Evolutionary conservation across 441 rosid genomes (phyloP).

Genomic region (Croton laevigatus): DNA sequence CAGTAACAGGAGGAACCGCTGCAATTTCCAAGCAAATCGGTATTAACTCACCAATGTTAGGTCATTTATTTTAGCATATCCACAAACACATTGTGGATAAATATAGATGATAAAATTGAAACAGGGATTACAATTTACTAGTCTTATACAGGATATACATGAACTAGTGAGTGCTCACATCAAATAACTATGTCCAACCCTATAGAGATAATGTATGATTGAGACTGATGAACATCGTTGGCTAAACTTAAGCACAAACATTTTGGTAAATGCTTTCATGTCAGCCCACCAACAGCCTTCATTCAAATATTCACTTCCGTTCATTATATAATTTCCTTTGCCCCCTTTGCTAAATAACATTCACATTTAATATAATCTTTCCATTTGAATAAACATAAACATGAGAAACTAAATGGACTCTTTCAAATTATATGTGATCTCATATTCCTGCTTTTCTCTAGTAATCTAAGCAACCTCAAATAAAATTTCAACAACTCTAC

Average conservation of each 20-base stretch:
- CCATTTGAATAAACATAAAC: neutral
- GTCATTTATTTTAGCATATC: neutral
- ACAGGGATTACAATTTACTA: neutral
- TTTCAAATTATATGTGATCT: neutral
- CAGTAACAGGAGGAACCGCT: slow-evolving; percentile 52
- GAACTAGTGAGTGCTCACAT: neutral
- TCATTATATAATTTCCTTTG: too few relatives aligned
- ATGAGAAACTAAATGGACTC: too few relatives aligned
- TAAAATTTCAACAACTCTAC: neutral
- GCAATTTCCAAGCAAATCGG: slow-evolving; percentile 27
- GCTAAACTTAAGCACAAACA: neutral
- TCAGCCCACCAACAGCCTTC: neutral
- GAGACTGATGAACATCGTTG: neutral
- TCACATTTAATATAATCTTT: neutral
- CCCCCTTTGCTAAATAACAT: neutral
- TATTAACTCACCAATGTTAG: neutral
- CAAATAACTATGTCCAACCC: neutral
- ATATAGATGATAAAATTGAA: neutral
- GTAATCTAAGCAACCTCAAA: neutral
- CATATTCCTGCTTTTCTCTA: neutral
- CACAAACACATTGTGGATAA: neutral
- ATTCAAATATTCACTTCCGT: neutral
- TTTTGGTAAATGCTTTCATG: neutral
- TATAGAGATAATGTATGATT: neutral
- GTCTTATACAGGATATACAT: neutral